Conservation (phyloP, 2,329 filamentous ascomycete genomes). For the Aschersonia sp. region DNA sequence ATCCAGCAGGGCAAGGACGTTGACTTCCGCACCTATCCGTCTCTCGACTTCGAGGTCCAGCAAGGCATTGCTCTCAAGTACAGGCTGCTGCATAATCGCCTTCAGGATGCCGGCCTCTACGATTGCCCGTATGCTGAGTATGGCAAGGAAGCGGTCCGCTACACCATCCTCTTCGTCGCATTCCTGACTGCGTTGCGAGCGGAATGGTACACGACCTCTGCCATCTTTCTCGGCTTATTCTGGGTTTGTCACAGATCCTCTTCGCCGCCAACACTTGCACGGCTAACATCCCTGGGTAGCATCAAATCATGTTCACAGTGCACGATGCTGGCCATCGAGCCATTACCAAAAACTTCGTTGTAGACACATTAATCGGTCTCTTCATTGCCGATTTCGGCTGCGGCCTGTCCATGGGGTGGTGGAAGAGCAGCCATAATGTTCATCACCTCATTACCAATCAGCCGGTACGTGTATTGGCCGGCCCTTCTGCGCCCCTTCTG, state of each 20-base stretch:
- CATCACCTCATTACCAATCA: slow-evolving; percentile 53
- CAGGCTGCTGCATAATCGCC: slow-evolving; percentile 35
- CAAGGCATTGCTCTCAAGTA: slow-evolving; percentile 40
- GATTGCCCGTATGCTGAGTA: slow-evolving; percentile 43
- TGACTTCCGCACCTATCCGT: slow-evolving; percentile 29
- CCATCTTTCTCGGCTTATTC: slow-evolving; percentile 44
- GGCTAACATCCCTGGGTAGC: slow-evolving; percentile 21
- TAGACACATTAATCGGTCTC: slow-evolving; percentile 45
- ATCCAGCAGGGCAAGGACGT: slow-evolving; percentile 18
- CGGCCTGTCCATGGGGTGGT: slow-evolving; percentile 52
- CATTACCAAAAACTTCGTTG: slow-evolving; percentile 43
- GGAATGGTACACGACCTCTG: slow-evolving; percentile 42
- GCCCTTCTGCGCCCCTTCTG: neutral
- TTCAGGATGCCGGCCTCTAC: slow-evolving; percentile 42
- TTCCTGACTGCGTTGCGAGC: slow-evolving; percentile 30
- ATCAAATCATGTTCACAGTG: slow-evolving; percentile 54
- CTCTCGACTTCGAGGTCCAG: slow-evolving; percentile 38
- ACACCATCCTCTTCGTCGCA: slow-evolving; percentile 30
- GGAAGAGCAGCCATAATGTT: slow-evolving; percentile 55
- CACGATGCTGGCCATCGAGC: slow-evolving; percentile 51
- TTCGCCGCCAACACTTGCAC: neutral
- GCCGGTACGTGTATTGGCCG: slow-evolving; percentile 20
- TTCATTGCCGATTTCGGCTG: slow-evolving; percentile 52
- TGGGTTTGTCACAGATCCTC: slow-evolving; percentile 27
- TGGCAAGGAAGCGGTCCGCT: slow-evolving; percentile 41